phyloP scores from a whole-genome alignment of 208 protist species.

The Acanthamoeba healyi region DNA sequence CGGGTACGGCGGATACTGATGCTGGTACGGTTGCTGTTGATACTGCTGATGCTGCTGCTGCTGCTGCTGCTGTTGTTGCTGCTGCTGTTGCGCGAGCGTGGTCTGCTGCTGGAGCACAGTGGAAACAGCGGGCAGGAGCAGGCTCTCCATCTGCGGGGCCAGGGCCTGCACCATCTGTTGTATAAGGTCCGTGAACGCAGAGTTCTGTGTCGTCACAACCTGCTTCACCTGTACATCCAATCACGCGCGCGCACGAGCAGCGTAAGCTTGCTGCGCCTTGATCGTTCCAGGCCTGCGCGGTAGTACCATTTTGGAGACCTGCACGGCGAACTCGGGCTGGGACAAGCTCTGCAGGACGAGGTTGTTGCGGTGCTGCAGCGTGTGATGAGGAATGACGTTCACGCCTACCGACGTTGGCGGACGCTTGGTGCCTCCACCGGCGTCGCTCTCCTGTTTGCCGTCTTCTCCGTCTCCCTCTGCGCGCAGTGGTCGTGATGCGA shows the following conservation, averaged over 20 bases:
- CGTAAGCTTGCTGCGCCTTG: neutral
- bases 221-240: neutral
- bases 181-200: slow-evolving; percentile 38
- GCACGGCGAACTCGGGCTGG: slow-evolving; percentile 54
- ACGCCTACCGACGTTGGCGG: neutral
- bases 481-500: neutral
- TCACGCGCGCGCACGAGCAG: neutral
- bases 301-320: slow-evolving; percentile 34
- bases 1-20: neutral
- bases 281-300: neutral
- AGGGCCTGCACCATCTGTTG: slow-evolving; percentile 59
- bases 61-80: slow-evolving; percentile 11
- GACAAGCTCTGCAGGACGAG: slow-evolving; percentile 28
- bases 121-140: slow-evolving; percentile 8
- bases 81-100: neutral
- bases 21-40: too few species aligned
- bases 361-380: slow-evolving; percentile 57
- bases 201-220: slow-evolving; percentile 42
- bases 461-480: neutral
- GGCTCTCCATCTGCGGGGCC: slow-evolving; percentile 34
- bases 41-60: neutral
- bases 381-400: slow-evolving; percentile 16
- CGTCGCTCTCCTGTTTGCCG: neutral
- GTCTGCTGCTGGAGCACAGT: slow-evolving; percentile 37
- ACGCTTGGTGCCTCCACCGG: neutral